phyloP scores from a whole-genome alignment of 306 rosid genomes.

The Prunus fruticosa region DNA sequence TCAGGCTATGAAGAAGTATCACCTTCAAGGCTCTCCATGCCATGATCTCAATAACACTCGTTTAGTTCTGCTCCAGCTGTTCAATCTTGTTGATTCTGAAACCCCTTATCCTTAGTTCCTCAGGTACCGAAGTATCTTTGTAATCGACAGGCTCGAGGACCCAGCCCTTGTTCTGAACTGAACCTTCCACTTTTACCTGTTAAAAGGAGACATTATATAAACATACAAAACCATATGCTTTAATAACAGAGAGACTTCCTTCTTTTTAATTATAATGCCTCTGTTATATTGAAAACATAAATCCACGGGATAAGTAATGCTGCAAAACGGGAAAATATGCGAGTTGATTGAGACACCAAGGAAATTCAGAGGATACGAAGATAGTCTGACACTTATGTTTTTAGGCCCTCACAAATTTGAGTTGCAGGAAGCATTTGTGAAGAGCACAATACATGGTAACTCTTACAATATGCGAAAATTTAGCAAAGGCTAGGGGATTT shows the following conservation, averaged over 20 bases:
- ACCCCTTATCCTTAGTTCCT: slow-evolving; percentile 78
- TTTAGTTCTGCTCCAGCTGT: slow-evolving; percentile 58
- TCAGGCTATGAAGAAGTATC: slow-evolving; percentile 2
- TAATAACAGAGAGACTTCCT: background rate
- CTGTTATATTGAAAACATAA: background rate
- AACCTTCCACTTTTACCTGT: slow-evolving; percentile 74
- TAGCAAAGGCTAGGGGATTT: background rate
- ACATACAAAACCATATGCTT: background rate
- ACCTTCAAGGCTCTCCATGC: slow-evolving; percentile 38
- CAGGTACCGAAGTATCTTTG: slow-evolving; percentile 62
- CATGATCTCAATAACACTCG: background rate
- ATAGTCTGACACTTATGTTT: background rate
- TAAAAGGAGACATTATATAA: background rate
- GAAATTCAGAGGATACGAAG: background rate
- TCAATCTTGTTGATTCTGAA: slow-evolving; percentile 75
- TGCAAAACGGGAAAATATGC: background rate
- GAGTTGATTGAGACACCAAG: background rate
- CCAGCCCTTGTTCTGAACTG: slow-evolving; percentile 84
- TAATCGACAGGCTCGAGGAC: slow-evolving; percentile 57
- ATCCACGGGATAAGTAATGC: background rate
- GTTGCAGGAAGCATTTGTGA: background rate
- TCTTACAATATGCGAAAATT: background rate
- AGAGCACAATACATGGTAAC: background rate
- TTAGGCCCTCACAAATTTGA: background rate
- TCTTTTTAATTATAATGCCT: background rate